Evolutionary conservation across 2,329 filamentous ascomycete species (phyloP), one percentile per base, ranked within the genome.

Genomic region (Ceratocystiopsis sp.): DNA sequence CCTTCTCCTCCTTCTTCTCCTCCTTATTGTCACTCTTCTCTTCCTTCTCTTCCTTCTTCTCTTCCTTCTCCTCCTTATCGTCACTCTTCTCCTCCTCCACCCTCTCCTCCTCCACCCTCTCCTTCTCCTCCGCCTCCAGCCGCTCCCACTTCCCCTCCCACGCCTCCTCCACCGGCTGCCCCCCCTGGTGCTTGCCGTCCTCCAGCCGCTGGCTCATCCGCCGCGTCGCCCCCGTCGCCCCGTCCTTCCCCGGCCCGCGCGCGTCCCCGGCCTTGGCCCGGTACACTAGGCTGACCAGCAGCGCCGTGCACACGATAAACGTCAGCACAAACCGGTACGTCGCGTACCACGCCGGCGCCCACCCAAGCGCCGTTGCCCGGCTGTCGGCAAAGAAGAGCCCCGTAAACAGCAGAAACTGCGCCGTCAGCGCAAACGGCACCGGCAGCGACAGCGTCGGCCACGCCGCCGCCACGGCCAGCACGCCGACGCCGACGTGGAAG

Each of bases 271-370:
- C 77, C 63, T 87, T 80, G 54, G 86, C 81, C 48, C 87, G 77
- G 36, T 84, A 85, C 49, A 95, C 72, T 51, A 95, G 65, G 49
- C 75, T 89, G 52, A 84, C 64, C 37, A 91, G 76, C 51, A 95
- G 89, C 49, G 81, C 79, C 37, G 75, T 67, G 35, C 89, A 87
- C 25, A 94, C 87, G 47, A 95, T 72, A 58, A 87, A 89, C 2
- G 89, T 95, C 52, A 95, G 69, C 10, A 93, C 79, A 61, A 94
- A 95, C 33, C 89, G 84, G 66, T 95, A 95, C 41, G 78, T 82
- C 46, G 69, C 72, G 59, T 94, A 95, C 87, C 87, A 95, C 35
- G 68, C 57, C 19, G 87, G 87, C 3, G 80, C 78, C 79, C 83
- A 91, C 50, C 86, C 87, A 36, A 68, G 67, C 42, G 71, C 69